Percentiles rank a stretch among this genome's conserved stretches.
Conservation (phyloP, 805 yeast species). For the Pichia cabralensis region DNA sequence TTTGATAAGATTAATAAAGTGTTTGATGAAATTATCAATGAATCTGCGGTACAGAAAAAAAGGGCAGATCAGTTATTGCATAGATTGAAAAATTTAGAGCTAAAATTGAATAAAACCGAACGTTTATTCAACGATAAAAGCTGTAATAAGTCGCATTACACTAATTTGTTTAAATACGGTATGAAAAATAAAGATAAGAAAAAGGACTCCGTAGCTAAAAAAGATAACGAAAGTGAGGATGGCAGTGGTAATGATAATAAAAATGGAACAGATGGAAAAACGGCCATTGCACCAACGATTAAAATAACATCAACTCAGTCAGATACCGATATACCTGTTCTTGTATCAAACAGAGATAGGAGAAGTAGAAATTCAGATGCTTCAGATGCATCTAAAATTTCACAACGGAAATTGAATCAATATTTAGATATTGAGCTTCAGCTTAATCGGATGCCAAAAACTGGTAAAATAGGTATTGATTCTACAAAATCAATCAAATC, state of each 20-base stretch:
- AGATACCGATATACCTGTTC: no score
- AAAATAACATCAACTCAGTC: no score
- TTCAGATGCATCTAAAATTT: slow-evolving; percentile 3
- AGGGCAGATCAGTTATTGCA: slow-evolving; percentile 18
- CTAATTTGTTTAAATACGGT: slow-evolving; percentile 26
- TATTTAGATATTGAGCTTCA: slow-evolving; percentile 19
- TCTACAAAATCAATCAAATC: slow-evolving; percentile 1
- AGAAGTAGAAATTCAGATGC: neutral
- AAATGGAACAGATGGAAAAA: neutral
- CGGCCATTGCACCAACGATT: no score
- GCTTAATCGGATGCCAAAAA: slow-evolving; percentile 17
- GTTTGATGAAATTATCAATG: slow-evolving; percentile 3
- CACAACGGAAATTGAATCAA: slow-evolving; percentile 18
- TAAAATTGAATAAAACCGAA: slow-evolving; percentile 26
- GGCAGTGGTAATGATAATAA: neutral
- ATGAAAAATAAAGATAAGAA: slow-evolving; percentile 13
- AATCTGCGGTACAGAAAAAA: slow-evolving; percentile 10
- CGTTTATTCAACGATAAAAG: slow-evolving; percentile 27
- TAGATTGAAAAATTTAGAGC: slow-evolving; percentile 27
- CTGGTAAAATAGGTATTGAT: no score
- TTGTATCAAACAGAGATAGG: neutral
- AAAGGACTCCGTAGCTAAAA: neutral
- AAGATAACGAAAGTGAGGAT: neutral
- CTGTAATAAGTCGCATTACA: slow-evolving; percentile 35
- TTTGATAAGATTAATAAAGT: slow-evolving; percentile 4